Conservation (phyloP, 176 grass and related monocot species). For the Bromus sterilis region DNA sequence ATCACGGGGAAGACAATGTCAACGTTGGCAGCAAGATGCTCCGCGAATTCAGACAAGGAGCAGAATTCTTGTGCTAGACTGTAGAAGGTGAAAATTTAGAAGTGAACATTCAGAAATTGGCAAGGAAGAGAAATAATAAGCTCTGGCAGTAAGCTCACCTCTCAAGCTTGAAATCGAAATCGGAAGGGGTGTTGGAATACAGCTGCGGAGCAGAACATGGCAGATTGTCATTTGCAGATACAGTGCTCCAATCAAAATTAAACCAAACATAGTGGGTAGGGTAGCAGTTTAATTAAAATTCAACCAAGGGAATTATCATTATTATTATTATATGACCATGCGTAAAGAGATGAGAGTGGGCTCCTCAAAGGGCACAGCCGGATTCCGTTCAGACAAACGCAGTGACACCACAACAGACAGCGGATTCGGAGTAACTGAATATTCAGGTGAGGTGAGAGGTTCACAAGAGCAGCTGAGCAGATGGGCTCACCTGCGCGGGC, state of each 20-base stretch:
- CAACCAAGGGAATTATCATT: neutral
- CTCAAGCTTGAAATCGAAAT: constrained; percentile 97
- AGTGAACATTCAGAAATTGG: neutral
- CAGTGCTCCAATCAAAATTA: neutral
- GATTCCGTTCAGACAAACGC: neutral
- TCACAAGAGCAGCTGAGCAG: neutral
- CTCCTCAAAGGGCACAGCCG: too few species aligned
- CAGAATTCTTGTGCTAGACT: constrained; percentile 79
- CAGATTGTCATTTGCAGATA: neutral
- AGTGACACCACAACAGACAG: neutral
- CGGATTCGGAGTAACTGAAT: neutral
- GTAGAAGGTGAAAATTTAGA: constrained; percentile 7
- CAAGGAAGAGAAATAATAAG: neutral
- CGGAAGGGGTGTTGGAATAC: constrained; percentile 88
- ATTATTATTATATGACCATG: neutral
- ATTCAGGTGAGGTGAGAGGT: neutral
- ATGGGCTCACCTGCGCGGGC: constrained; percentile 42
- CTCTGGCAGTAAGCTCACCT: constrained; percentile 26
- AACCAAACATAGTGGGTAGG: neutral
- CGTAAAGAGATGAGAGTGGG: too few species aligned
- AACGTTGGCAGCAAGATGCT: constrained; percentile 68
- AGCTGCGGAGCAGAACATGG: constrained; percentile 33
- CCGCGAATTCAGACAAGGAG: constrained; percentile 58
- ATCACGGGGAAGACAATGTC: constrained; percentile 89
- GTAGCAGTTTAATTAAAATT: neutral